Percentiles rank a stretch among this genome's conserved stretches.
Evolutionary conservation across 2,329 filamentous ascomycete species (phyloP).

Genomic region (Lithohypha guttulata): DNA sequence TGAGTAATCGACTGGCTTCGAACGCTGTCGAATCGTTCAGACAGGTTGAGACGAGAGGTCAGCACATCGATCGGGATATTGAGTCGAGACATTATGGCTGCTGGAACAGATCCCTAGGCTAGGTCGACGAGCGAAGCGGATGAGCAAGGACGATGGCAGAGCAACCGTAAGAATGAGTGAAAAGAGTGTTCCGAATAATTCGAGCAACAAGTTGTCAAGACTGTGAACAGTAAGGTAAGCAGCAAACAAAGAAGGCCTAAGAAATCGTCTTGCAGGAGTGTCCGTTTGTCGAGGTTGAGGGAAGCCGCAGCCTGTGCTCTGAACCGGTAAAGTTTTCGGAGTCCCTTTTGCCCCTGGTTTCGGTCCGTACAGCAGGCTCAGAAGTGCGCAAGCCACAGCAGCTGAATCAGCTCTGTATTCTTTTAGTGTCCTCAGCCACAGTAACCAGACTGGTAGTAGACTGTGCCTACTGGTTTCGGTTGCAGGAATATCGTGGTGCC

Average conservation of each 20-base stretch:
- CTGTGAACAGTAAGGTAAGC: neutral
- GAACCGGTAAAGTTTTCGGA: too few relatives aligned
- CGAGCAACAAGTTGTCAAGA: too few relatives aligned
- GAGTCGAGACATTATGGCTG: conserved; percentile 65
- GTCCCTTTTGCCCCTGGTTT: neutral
- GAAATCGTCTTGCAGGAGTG: neutral
- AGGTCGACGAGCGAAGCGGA: too few relatives aligned
- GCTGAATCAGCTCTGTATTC: conserved; percentile 4
- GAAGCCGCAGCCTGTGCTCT: conserved; percentile 1
- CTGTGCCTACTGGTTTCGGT: neutral
- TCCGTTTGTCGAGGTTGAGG: neutral
- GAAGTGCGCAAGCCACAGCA: too few relatives aligned
- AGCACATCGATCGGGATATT: conserved; percentile 86
- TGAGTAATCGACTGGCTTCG: conserved; percentile 66
- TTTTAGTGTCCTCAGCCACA: conserved; percentile 1
- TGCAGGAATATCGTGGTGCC: too few relatives aligned
- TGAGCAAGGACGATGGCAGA: too few relatives aligned
- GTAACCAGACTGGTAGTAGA: too few relatives aligned
- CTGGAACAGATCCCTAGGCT: too few relatives aligned
- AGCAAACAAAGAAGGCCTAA: conserved; percentile 1
- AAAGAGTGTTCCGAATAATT: too few relatives aligned
- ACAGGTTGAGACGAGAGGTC: conserved; percentile 79
- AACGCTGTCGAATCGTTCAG: conserved; percentile 73
- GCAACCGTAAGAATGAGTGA: too few relatives aligned
- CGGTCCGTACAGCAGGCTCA: too few relatives aligned